Conservation (phyloP, 768 basidiomycete genomes). For the Mycena galopus region DNA sequence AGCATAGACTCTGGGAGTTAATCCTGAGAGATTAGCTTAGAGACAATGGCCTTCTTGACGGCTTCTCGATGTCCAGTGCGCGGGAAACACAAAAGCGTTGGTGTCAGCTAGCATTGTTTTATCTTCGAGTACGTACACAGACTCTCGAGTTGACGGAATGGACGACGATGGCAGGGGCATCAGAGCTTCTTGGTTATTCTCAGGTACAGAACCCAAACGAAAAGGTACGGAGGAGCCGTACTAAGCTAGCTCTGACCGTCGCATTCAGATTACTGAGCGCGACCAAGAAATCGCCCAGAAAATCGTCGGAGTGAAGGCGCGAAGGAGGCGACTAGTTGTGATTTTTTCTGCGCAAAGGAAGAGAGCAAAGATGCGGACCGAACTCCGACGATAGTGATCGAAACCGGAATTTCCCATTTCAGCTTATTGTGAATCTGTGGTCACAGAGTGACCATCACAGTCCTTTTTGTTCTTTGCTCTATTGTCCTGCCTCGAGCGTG, state of each 20-base stretch:
- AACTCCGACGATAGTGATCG: background rate
- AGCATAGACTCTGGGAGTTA: no score
- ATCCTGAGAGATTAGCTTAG: background rate
- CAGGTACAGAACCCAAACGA: no score
- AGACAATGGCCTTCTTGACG: background rate
- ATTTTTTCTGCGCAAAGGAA: background rate
- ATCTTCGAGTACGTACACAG: background rate
- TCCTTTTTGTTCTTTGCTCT: background rate
- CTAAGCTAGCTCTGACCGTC: no score
- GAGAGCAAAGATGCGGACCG: background rate
- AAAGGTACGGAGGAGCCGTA: no score
- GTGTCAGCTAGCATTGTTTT: slow-evolving; percentile 1
- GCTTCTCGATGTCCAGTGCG: background rate
- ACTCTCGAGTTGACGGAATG: background rate
- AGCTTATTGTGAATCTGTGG: background rate
- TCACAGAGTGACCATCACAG: background rate
- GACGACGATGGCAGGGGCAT: no score
- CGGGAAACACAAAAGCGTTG: background rate
- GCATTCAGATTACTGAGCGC: no score
- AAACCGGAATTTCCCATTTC: background rate
- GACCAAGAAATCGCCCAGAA: no score
- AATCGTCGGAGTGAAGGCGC: no score
- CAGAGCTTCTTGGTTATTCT: no score
- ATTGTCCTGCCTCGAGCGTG: background rate
- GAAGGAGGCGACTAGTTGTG: background rate